Percentiles rank a stretch among this genome's conserved stretches.
Evolutionary conservation across 345 rosid species (phyloP).

Genomic region (Microcos paniculata): DNA sequence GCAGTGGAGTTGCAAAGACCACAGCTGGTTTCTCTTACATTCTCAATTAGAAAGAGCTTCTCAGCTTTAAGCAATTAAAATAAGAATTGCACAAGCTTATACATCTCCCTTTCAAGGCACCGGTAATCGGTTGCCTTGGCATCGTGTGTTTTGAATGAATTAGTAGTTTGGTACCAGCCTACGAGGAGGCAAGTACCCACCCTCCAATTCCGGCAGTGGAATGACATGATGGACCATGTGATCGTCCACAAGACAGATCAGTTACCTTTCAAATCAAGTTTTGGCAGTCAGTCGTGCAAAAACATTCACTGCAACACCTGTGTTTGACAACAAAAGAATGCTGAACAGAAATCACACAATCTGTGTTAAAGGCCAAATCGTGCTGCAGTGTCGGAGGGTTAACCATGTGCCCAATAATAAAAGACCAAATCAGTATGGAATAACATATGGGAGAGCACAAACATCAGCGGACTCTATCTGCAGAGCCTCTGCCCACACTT

Average conservation of each 20-base stretch:
- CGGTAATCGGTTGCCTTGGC: constrained; percentile 12
- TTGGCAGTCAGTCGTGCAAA: constrained; percentile 3
- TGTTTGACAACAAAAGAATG: constrained; percentile 10
- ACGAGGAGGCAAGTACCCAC: neutral
- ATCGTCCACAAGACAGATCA: neutral
- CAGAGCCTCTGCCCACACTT: constrained; percentile 68
- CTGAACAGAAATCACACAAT: constrained; percentile 16
- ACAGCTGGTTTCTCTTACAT: constrained; percentile 27
- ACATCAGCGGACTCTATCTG: constrained; percentile 61
- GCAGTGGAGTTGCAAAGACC: constrained; percentile 32
- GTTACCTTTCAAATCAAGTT: neutral
- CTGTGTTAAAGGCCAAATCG: constrained; percentile 6
- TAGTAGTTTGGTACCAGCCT: constrained; percentile 10
- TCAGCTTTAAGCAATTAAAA: constrained; percentile 25
- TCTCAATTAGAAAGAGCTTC: constrained; percentile 29
- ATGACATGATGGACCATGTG: neutral
- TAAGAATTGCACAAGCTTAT: constrained; percentile 25
- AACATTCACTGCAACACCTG: constrained; percentile 7
- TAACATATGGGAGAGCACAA: constrained; percentile 70
- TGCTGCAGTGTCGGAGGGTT: constrained; percentile 13
- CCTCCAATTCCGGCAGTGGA: constrained; percentile 2
- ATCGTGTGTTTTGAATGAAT: constrained; percentile 26
- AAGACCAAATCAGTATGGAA: constrained; percentile 58
- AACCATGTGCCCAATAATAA: constrained; percentile 5
- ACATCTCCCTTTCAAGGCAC: constrained; percentile 16